Evolutionary conservation across 805 yeast genomes (phyloP).

Genomic region (Candida chauliodis): DNA sequence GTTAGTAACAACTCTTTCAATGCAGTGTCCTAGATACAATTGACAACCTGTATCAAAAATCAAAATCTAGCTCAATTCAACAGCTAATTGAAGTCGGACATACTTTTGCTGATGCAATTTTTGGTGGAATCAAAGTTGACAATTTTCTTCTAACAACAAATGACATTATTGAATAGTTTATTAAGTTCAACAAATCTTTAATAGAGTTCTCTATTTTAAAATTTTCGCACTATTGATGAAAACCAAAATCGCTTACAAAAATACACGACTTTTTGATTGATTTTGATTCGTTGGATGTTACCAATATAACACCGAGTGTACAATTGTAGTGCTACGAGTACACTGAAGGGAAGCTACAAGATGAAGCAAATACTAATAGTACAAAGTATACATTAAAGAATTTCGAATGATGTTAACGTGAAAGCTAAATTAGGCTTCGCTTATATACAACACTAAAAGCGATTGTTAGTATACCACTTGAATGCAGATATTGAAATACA

Average conservation of each 20-base stretch:
- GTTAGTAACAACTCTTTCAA: neutral
- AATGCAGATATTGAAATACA: constrained; percentile 23
- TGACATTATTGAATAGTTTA: constrained; percentile 49
- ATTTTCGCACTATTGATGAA: constrained; percentile 5
- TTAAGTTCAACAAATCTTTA: neutral
- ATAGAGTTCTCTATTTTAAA: constrained; percentile 1
- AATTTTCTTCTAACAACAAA: constrained; percentile 87
- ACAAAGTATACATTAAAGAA: no score
- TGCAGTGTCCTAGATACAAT: neutral
- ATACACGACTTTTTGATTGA: constrained; percentile 3
- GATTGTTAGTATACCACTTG: constrained; percentile 15
- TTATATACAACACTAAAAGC: constrained; percentile 37
- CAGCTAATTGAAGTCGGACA: no score
- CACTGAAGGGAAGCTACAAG: no score
- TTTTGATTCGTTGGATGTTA: constrained; percentile 6
- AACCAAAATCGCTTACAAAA: neutral
- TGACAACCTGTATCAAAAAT: neutral
- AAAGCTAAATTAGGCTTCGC: constrained; percentile 31
- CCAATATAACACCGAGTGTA: neutral
- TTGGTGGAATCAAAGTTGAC: constrained; percentile 97
- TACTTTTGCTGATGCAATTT: constrained; percentile 94
- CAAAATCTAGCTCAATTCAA: no score
- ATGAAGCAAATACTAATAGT: no score
- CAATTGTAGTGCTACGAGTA: no score
- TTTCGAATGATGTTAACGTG: no score